Evolutionary conservation across 108 stramenopile genomes (phyloP).

Genomic region (Epipyxis sp.): DNA sequence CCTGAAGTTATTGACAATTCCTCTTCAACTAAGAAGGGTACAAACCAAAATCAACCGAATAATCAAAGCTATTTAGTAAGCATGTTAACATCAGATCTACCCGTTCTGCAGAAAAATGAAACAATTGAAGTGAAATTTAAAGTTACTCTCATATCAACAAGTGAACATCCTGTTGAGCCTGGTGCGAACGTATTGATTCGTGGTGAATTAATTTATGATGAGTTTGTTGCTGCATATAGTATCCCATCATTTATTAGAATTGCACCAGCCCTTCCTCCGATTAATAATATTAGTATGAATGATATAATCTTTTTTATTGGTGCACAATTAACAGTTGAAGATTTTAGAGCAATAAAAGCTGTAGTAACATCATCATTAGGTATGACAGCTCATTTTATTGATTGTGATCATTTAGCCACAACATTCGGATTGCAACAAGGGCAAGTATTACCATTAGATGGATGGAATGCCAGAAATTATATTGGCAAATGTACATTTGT

Average conservation of each 20-base stretch:
- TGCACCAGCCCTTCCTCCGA: background rate
- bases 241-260: background rate
- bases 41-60: background rate
- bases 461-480: background rate
- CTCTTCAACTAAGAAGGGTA: background rate
- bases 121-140: background rate
- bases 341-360: background rate
- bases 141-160: background rate
- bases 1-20: background rate
- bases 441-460: background rate
- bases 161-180: background rate
- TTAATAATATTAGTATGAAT: background rate
- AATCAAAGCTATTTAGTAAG: background rate
- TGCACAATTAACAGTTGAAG: background rate
- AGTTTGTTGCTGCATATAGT: background rate
- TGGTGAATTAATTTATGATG: background rate
- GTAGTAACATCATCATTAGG: background rate
- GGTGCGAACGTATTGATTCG: background rate
- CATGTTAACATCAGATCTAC: background rate
- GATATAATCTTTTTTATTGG: background rate
- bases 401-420: background rate
- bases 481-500: background rate
- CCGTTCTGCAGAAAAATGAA: background rate
- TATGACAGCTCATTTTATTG: background rate
- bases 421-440: background rate